Percentiles rank a stretch among this genome's conserved stretches.
These are phyloP conservation scores for Eucalyptus polyanthemos DNA, from an alignment of 345 rosid species.

Conservation along the genomic window DNA sequence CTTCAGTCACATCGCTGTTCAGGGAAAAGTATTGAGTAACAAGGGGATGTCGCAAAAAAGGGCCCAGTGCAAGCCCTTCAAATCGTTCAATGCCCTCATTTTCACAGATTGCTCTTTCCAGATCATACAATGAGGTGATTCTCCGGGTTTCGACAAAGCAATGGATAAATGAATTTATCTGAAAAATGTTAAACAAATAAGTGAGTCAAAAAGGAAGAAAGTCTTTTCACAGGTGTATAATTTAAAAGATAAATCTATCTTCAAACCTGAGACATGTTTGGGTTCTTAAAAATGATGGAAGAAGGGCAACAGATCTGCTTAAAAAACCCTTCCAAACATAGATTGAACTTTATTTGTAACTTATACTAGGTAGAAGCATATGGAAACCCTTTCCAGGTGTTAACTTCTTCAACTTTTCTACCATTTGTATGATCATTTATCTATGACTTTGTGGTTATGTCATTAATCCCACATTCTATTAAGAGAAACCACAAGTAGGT, in stretches of 20 bases:
- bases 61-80: slow-evolving; percentile 67
- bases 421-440: background rate
- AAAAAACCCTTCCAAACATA: background rate
- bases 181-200: background rate
- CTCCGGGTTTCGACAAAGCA: slow-evolving; percentile 66
- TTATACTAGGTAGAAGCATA: background rate
- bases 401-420: background rate
- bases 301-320: background rate
- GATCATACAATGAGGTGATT: slow-evolving; percentile 62
- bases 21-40: slow-evolving; percentile 56
- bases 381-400: background rate
- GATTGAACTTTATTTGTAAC: background rate
- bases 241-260: background rate
- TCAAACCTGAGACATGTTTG: background rate
- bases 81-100: slow-evolving; percentile 57
- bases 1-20: slow-evolving; percentile 18
- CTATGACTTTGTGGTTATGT: background rate
- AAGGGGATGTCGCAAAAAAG: slow-evolving; percentile 54
- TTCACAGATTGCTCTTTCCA: slow-evolving; percentile 61
- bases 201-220: background rate
- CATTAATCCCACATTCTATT: background rate
- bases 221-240: background rate
- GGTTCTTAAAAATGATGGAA: background rate
- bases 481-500: background rate
- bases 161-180: slow-evolving; percentile 85